Base-by-base conservation (phyloP, 768 basidiomycete genomes). In the Termitomyces sp. region DNA sequence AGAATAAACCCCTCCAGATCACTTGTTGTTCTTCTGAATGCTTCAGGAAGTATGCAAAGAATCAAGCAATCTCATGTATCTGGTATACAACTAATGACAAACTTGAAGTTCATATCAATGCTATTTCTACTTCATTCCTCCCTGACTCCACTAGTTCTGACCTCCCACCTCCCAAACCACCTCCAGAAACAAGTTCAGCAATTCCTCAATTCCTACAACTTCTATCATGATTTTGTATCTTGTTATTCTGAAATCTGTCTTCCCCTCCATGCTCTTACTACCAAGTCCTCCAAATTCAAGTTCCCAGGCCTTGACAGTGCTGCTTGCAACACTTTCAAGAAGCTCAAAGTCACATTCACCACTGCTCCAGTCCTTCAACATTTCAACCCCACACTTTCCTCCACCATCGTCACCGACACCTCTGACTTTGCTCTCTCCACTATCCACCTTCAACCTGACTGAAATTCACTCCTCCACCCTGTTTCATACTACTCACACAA, bases 141-240 rank as follows among this genome's bases (percentile, higher is more conserved):
- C 18, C 12, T 5, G 4, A 43, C 5, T 10, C 12, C 13, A 43
- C 3, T 0, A 4, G 1, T 43, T 12, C 13, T 5, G 12, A 43
- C 1, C 20, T 1, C 4, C 22, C 42, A 24, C 42, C 22, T 24
- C 42, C 42, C 24, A 12, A 22, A 22, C 22, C 22, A 5, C 42
- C 22, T 43, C 22, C 42, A 30, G 7, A 3, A 3, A 30, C 30
- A 37, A n/a, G 44, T 76, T 1, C 72, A 72, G 43, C 63, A 61
- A 69, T 77, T 78, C 63, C 56, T 77, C 0, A 72, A 74, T 4
- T 75, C 77, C 55, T 63, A 67, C 7, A 77, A 76, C 62, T 78
- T 76, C 59, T 78, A 78, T 55, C 63, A 70, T 3, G 34, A 68
- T 0, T 78, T 78, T 61, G 72, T 78, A n/a, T 1, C 60, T 13